A percentile compares a stretch with the other conserved stretches of the same genome.
phyloP scores from a whole-genome alignment of 2,329 filamentous ascomycete species.

The Aspergillus amoenus region DNA sequence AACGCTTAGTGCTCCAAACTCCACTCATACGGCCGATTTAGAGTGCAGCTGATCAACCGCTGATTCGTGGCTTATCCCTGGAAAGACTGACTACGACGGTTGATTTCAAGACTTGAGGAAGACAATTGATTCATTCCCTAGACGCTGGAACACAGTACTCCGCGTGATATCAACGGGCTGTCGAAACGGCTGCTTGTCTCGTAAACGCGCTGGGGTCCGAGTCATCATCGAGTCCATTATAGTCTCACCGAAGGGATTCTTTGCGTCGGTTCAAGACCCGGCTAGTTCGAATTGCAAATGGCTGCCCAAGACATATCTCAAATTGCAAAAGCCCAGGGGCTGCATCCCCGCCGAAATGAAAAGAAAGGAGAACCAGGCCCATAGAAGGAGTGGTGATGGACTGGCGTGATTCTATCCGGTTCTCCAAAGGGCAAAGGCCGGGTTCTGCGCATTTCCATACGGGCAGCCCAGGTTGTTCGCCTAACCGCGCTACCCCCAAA shows the following conservation, averaged over 20 bases:
- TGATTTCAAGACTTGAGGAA: conserved; percentile 5
- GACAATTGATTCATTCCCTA: conserved; percentile 3
- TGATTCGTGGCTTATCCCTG: conserved; percentile 9
- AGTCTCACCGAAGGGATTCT: not conserved
- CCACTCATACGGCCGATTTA: not conserved
- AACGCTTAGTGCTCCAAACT: not conserved
- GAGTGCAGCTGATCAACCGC: not conserved
- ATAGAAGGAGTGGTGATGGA: not conserved
- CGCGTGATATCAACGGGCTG: conserved; percentile 3
- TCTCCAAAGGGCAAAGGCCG: not conserved
- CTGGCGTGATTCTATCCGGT: not conserved
- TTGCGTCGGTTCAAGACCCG: not conserved
- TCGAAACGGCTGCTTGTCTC: conserved; percentile 1
- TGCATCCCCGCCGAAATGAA: not conserved
- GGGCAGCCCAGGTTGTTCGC: too few relatives aligned
- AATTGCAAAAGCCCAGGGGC: not conserved
- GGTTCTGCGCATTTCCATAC: conserved; percentile 13
- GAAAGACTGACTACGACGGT: not conserved
- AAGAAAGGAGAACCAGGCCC: not conserved
- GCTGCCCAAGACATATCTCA: not conserved
- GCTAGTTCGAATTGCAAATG: not conserved
- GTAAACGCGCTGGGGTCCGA: conserved; percentile 5
- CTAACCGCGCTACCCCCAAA: conserved; percentile 1
- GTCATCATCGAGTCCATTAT: not conserved
- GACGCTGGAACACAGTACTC: conserved; percentile 17